Evolutionary conservation across 2,329 filamentous ascomycete species (phyloP).

Genomic region (Sporothrix brunneoviolacea): DNA sequence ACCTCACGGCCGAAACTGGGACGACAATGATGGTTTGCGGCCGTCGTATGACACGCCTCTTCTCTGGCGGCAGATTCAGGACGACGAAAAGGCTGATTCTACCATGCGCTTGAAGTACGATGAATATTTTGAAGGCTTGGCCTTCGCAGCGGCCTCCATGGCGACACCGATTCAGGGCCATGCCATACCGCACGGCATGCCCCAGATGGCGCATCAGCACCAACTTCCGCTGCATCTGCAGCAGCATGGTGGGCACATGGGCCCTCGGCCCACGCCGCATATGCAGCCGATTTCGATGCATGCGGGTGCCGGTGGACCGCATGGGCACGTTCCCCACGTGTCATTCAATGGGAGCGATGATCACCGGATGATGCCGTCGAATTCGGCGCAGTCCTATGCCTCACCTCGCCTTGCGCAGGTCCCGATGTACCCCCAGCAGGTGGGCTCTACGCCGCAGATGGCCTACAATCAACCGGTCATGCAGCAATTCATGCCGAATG

Average conservation of each 20-base stretch:
- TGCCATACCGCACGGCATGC: conserved; percentile 62
- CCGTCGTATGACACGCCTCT: conserved; percentile 78
- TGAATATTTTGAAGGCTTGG: conserved; percentile 68
- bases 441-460: conserved; percentile 63
- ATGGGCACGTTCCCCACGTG: conserved; percentile 57
- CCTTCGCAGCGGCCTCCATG: conserved; percentile 41
- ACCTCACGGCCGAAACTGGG: conserved; percentile 54
- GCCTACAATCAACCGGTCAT: conserved; percentile 67
- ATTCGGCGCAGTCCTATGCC: conserved; percentile 75
- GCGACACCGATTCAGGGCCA: conserved; percentile 48
- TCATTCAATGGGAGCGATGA: conserved; percentile 66
- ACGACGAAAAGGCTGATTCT: conserved; percentile 65
- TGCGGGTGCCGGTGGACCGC: conserved; percentile 49
- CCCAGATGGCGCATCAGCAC: conserved; percentile 72
- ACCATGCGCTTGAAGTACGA: conserved; percentile 63
- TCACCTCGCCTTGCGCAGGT: conserved; percentile 72
- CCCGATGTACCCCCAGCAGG: conserved; percentile 62
- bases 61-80: conserved; percentile 70
- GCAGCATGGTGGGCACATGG: conserved; percentile 63
- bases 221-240: conserved; percentile 72
- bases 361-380: conserved; percentile 79
- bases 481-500: conserved; percentile 63
- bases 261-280: conserved; percentile 64
- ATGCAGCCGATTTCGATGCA: conserved; percentile 75
- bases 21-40: conserved; percentile 73